phyloP scores from a whole-genome alignment of 139 green algal genomes.

The Nannochloris sp. region DNA sequence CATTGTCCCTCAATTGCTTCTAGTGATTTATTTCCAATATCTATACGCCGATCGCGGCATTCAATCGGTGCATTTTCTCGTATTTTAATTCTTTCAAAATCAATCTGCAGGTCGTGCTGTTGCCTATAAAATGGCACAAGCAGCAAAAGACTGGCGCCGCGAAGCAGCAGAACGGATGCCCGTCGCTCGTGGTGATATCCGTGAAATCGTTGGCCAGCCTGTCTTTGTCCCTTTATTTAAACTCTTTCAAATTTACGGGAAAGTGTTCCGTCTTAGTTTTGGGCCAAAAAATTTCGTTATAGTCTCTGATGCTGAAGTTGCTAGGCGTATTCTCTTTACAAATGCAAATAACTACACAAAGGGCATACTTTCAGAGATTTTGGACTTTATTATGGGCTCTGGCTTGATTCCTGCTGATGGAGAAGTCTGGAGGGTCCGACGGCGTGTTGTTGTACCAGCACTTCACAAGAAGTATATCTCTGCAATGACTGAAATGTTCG shows the following conservation, averaged over 20 bases:
- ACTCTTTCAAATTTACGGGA: constrained; percentile 57
- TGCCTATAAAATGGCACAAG: constrained; percentile 48
- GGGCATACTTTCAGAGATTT: constrained; percentile 83
- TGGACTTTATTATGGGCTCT: constrained; percentile 92
- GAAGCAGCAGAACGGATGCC: constrained; percentile 64
- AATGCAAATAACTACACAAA: constrained; percentile 91
- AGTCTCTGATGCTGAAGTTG: constrained; percentile 76
- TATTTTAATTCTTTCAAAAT: background rate
- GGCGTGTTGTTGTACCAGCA: constrained; percentile 70
- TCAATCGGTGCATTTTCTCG: background rate
- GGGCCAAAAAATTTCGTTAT: constrained; percentile 94
- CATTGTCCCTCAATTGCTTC: background rate
- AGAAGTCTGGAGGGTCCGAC: constrained; percentile 70
- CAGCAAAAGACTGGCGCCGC: constrained; percentile 57
- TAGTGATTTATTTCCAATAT: too few species aligned
- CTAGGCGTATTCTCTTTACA: constrained; percentile 74
- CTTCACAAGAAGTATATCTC: constrained; percentile 80
- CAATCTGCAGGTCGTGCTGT: constrained; percentile 45
- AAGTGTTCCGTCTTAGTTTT: constrained; percentile 88
- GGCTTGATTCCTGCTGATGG: constrained; percentile 88
- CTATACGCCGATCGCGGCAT: background rate
- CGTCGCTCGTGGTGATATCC: constrained; percentile 71
- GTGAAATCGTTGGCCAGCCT: constrained; percentile 87
- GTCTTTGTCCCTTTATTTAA: constrained; percentile 94
- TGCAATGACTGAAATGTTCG: constrained; percentile 87